A percentile compares a stretch with the other conserved stretches of the same genome.
Conservation (phyloP, 2,329 filamentous ascomycete species). For the Cadophora sp. region DNA sequence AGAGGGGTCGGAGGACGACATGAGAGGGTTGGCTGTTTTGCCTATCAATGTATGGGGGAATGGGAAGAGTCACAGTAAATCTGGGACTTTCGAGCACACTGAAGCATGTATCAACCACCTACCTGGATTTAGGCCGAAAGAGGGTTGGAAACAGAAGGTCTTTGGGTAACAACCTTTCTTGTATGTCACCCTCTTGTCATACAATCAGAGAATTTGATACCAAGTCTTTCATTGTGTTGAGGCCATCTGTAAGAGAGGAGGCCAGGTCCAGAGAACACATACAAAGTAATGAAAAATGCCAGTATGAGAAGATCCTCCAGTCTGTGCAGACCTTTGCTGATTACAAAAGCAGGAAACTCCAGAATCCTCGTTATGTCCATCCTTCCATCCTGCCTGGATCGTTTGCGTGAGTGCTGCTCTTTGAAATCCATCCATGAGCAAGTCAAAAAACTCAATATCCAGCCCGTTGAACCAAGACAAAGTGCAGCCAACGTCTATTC, state of each 20-base stretch:
- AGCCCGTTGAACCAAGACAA: background rate
- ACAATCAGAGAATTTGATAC: background rate
- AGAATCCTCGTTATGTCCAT: background rate
- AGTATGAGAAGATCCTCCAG: conserved; percentile 5
- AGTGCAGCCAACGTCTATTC: background rate
- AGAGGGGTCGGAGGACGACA: conserved; percentile 25
- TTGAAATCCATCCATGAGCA: background rate
- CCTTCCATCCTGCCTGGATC: background rate
- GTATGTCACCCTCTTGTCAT: conserved; percentile 2
- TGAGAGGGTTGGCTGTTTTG: conserved; percentile 34
- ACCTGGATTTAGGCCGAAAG: conserved; percentile 18
- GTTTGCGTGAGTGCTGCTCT: background rate
- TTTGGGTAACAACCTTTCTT: background rate
- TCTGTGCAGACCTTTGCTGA: background rate
- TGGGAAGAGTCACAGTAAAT: conserved; percentile 37
- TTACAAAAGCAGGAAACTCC: background rate
- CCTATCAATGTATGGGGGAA: conserved; percentile 39
- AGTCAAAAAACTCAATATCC: background rate
- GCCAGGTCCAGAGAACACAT: background rate
- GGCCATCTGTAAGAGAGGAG: background rate
- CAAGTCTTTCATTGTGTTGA: background rate
- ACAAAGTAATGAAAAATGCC: background rate
- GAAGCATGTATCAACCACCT: conserved; percentile 37
- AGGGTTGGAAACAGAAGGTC: conserved; percentile 8
- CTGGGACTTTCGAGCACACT: conserved; percentile 29